Percentiles rank a stretch among this genome's conserved stretches.
Evolutionary conservation across 805 yeast genomes (phyloP).

Genomic region (Sporopachydermia lactativora): DNA sequence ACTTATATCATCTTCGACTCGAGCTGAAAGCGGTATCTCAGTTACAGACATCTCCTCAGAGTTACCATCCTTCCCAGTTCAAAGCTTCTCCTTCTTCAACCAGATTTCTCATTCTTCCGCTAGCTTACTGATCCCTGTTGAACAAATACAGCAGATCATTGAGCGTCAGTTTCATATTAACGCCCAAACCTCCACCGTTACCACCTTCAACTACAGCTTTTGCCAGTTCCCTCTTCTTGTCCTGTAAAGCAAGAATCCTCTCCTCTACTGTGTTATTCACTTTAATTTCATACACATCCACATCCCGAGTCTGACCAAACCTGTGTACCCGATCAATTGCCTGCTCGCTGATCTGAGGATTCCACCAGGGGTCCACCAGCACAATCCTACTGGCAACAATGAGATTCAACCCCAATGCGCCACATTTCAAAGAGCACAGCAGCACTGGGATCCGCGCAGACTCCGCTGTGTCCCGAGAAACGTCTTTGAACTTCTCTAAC

Average conservation of each 20-base stretch:
- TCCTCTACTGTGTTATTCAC: conserved; percentile 27
- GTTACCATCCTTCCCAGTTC: no score
- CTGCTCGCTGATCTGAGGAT: conserved; percentile 35
- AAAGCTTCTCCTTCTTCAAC: no score
- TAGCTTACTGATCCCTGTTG: no score
- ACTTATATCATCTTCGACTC: no score
- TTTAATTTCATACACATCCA: conserved; percentile 29
- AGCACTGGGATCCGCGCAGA: conserved; percentile 15
- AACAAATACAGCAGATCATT: conserved; percentile 5
- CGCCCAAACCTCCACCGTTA: conserved; percentile 7
- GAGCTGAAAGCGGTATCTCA: no score
- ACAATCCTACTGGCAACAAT: conserved; percentile 28
- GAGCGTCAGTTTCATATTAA: conserved; percentile 6
- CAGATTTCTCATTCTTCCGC: no score
- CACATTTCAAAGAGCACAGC: conserved; percentile 29
- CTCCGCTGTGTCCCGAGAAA: conserved; percentile 9
- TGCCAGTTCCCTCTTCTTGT: conserved; percentile 22
- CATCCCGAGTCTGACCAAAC: conserved; percentile 29
- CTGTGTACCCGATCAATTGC: conserved; percentile 39
- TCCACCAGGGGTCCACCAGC: conserved; percentile 35
- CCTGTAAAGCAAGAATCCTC: conserved; percentile 21
- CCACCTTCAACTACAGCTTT: conserved; percentile 18
- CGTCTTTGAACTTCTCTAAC: conserved; percentile 17
- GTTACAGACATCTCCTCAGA: no score
- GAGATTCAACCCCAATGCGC: conserved; percentile 31